These are phyloP conservation scores for Verbena officinalis DNA, from an alignment of 257 asterid genomes.

Conservation along the genomic window DNA sequence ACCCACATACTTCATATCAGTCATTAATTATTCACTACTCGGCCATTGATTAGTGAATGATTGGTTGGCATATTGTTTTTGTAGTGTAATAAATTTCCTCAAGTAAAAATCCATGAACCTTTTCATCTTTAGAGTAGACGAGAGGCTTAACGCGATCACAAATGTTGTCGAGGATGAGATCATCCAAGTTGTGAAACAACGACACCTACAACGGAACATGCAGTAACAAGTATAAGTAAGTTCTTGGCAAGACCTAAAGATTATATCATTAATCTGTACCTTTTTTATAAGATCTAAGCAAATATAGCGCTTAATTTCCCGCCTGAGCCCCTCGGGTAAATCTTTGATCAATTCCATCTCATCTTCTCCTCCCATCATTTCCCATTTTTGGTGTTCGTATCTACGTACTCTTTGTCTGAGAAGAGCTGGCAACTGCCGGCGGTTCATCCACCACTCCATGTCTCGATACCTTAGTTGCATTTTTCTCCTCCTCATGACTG, in stretches of 20 bases:
- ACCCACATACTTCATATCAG: too few relatives aligned
- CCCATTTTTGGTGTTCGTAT: conserved; percentile 59
- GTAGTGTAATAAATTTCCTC: too few relatives aligned
- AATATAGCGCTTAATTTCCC: conserved; percentile 61
- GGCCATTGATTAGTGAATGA: too few relatives aligned
- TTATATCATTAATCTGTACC: too few relatives aligned
- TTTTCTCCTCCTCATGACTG: conserved; percentile 61
- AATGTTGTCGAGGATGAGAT: conserved; percentile 59
- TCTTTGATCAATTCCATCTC: conserved; percentile 58
- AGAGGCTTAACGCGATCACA: conserved; percentile 42
- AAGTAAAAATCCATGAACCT: conserved; percentile 38
- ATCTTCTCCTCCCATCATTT: conserved; percentile 57
- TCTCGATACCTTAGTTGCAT: conserved; percentile 62
- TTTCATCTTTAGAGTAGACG: conserved; percentile 53
- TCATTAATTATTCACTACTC: too few relatives aligned
- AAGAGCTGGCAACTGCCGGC: conserved; percentile 56
- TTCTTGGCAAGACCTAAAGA: not conserved
- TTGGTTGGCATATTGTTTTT: too few relatives aligned
- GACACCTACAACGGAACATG: conserved; percentile 42
- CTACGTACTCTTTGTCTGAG: conserved; percentile 60
- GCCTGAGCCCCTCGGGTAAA: conserved; percentile 59
- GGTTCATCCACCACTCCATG: conserved; percentile 79
- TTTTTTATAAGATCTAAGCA: conserved; percentile 58
- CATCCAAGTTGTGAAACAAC: conserved; percentile 53
- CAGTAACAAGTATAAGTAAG: not conserved